These are phyloP conservation scores for Penicillium cataractarum DNA, from an alignment of 495 filamentous ascomycete species.

Conservation along the genomic window DNA sequence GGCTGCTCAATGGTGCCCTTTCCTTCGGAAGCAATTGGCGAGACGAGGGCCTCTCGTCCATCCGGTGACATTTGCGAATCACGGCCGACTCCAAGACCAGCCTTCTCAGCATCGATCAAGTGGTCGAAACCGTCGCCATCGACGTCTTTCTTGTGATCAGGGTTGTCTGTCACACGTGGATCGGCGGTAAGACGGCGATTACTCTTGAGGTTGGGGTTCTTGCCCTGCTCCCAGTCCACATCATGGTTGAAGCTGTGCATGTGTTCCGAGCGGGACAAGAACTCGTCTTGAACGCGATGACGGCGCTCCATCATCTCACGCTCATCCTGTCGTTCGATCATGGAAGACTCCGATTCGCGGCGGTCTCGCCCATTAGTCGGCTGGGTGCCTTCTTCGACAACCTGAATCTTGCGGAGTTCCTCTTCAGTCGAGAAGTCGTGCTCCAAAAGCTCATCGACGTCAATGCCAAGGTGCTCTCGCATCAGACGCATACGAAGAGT, in stretches of 20 bases:
- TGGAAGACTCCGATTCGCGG: conserved; percentile 39
- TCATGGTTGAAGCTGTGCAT: conserved; percentile 86
- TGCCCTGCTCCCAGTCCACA: conserved; percentile 67
- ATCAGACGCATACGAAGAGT: conserved; percentile 92
- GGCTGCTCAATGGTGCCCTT: conserved; percentile 58
- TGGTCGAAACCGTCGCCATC: conserved; percentile 75
- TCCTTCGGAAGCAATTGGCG: conserved; percentile 61
- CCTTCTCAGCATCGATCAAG: conserved; percentile 59
- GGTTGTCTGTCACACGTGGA: conserved; percentile 63
- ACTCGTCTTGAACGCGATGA: conserved; percentile 63
- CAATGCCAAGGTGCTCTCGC: conserved; percentile 95
- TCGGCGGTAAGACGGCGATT: conserved; percentile 65
- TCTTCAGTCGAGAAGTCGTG: conserved; percentile 64
- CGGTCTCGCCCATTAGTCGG: conserved; percentile 29
- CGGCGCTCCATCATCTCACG: conserved; percentile 58
- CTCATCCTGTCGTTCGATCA: conserved; percentile 50
- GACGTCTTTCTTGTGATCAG: conserved; percentile 72
- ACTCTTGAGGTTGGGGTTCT: conserved; percentile 63
- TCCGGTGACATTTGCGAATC: conserved; percentile 66
- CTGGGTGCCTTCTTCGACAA: conserved; percentile 37
- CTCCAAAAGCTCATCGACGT: conserved; percentile 88
- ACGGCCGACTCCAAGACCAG: conserved; percentile 60
- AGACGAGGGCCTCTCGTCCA: conserved; percentile 67
- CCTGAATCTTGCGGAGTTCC: conserved; percentile 47
- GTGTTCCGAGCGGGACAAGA: conserved; percentile 61